These are phyloP conservation scores for Spergularia marina DNA, from an alignment of 148 eudicot genomes.

Conservation along the genomic window DNA sequence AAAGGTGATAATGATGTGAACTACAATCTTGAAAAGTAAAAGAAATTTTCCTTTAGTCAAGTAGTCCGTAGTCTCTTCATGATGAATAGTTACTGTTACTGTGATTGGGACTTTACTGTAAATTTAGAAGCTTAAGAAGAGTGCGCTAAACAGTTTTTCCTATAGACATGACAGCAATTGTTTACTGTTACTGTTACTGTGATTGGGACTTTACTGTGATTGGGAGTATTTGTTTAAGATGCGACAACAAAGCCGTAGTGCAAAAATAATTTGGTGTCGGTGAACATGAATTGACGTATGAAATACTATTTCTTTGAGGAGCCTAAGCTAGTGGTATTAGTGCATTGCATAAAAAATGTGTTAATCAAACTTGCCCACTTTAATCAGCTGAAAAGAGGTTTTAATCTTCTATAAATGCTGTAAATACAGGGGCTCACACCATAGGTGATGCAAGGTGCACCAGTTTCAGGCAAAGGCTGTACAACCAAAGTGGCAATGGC, in stretches of 20 bases:
- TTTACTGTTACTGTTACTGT: no score
- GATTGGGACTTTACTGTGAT: no score
- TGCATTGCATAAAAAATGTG: no score
- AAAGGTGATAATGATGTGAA: constrained; percentile 36
- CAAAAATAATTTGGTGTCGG: neutral
- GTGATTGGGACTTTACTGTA: constrained; percentile 13
- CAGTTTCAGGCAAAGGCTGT: constrained; percentile 86
- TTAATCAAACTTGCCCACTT: no score
- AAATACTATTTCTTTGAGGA: neutral
- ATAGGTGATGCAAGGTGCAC: constrained; percentile 78
- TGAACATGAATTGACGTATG: neutral
- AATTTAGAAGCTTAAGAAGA: neutral
- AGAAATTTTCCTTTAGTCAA: constrained; percentile 7
- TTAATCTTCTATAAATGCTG: constrained; percentile 25
- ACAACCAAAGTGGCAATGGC: constrained; percentile 67
- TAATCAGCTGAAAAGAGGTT: constrained; percentile 4
- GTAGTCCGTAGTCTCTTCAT: constrained; percentile 1
- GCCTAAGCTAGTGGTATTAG: neutral
- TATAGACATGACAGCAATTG: neutral
- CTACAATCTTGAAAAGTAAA: constrained; percentile 11
- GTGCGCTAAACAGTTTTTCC: constrained; percentile 41
- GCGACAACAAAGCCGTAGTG: no score
- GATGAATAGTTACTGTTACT: constrained; percentile 7
- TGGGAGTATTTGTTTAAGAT: neutral
- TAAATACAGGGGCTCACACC: constrained; percentile 66